Evolutionary conservation across 2,329 filamentous ascomycete species (phyloP).

Genomic region (Aspergillus brunneoviolaceus): DNA sequence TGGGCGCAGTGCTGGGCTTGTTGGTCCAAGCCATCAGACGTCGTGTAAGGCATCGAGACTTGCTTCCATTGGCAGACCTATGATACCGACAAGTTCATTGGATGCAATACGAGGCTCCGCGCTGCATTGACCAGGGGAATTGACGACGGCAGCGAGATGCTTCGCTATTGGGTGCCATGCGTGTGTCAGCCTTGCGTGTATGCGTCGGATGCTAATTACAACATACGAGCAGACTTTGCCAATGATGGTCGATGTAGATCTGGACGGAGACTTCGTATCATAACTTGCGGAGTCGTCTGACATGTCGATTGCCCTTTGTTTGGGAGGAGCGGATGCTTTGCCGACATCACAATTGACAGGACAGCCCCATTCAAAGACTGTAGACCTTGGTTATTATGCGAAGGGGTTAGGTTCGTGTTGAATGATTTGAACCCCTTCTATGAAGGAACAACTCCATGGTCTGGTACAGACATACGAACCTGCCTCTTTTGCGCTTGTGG

Average conservation of each 20-base stretch:
- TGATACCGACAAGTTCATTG: neutral
- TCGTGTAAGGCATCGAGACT: neutral
- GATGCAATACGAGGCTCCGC: neutral
- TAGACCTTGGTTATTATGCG: too few species aligned
- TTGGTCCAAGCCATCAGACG: neutral
- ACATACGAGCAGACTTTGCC: neutral
- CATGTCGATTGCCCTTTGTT: neutral
- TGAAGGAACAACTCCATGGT: too few species aligned
- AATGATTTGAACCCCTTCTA: too few species aligned
- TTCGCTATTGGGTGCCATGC: neutral
- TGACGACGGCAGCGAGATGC: neutral
- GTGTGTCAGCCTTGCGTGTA: neutral
- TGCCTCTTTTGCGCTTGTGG: too few species aligned
- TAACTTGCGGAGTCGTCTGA: neutral
- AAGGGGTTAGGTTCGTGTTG: too few species aligned
- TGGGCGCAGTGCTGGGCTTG: neutral
- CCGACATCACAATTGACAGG: too few species aligned
- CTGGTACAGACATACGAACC: too few species aligned
- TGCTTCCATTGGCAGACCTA: neutral
- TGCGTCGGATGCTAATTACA: neutral
- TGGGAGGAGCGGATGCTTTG: too few species aligned
- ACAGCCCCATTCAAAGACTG: too few species aligned
- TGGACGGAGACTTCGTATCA: neutral
- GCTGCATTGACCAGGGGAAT: neutral
- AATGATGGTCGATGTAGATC: neutral